Percentiles rank a stretch among this genome's conserved stretches.
These are phyloP conservation scores for Naegleria gruberi DNA, from an alignment of 208 protist genomes.

Conservation along the genomic window DNA sequence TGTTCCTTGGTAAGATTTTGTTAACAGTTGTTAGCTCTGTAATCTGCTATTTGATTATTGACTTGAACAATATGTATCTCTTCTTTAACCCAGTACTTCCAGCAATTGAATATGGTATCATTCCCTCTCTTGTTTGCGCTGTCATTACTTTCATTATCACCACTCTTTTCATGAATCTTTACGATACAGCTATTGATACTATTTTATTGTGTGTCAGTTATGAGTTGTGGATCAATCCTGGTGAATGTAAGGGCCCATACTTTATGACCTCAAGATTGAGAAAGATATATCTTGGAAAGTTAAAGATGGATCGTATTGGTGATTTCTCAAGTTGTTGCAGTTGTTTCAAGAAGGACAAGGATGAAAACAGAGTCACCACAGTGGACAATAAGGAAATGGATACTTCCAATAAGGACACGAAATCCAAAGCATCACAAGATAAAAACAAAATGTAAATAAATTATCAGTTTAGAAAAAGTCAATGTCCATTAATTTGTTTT, in stretches of 20 bases:
- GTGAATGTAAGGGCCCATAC: neutral
- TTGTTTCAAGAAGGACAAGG: constrained; percentile 5
- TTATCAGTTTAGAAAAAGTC: neutral
- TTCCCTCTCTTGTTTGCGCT: constrained; percentile 44
- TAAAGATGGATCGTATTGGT: neutral
- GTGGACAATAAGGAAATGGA: too few species aligned
- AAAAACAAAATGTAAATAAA: neutral
- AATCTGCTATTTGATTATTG: constrained; percentile 38
- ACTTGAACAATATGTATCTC: neutral
- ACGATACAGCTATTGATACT: constrained; percentile 49
- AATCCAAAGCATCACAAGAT: neutral
- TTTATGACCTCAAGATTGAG: neutral
- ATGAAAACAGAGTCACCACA: neutral
- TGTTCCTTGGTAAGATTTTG: constrained; percentile 49
- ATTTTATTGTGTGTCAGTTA: constrained; percentile 63
- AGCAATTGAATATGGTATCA: constrained; percentile 25
- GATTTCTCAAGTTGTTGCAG: neutral
- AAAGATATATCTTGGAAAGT: constrained; percentile 24
- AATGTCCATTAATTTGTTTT: neutral
- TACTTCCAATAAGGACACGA: too few species aligned
- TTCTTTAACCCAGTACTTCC: constrained; percentile 23
- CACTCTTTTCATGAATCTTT: constrained; percentile 52
- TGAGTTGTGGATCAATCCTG: constrained; percentile 31
- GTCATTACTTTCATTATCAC: constrained; percentile 49
- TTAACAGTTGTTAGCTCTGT: constrained; percentile 36